These are phyloP conservation scores for Alnus rubra DNA, from an alignment of 306 rosid species.

Conservation along the genomic window DNA sequence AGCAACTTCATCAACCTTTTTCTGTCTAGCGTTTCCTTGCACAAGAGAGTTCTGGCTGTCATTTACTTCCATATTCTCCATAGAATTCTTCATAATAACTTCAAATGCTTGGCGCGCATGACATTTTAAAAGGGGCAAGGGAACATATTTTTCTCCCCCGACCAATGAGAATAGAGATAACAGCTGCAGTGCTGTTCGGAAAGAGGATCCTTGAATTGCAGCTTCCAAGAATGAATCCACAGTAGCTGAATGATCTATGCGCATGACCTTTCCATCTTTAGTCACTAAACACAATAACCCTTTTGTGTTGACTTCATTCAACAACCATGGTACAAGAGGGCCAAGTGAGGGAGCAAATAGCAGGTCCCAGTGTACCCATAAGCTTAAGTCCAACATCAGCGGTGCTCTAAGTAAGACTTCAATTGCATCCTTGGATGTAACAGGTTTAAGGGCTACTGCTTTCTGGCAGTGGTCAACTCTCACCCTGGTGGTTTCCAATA, in stretches of 20 bases:
- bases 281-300: constrained; percentile 79
- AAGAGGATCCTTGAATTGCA: constrained; percentile 75
- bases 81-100: constrained; percentile 55
- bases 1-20: constrained; percentile 27
- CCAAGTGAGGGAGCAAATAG: constrained; percentile 83
- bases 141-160: constrained; percentile 77
- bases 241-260: constrained; percentile 78
- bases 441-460: constrained; percentile 31
- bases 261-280: constrained; percentile 70
- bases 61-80: constrained; percentile 42
- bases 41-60: constrained; percentile 33
- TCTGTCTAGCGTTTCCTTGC: constrained; percentile 40
- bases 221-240: constrained; percentile 75
- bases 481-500: constrained; percentile 33
- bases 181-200: constrained; percentile 71
- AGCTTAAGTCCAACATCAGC: constrained; percentile 76
- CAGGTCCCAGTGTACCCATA: constrained; percentile 94
- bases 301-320: constrained; percentile 61
- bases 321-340: constrained; percentile 73
- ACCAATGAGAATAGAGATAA: constrained; percentile 61
- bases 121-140: constrained; percentile 72
- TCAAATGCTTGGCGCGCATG: constrained; percentile 71
- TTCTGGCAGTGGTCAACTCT: constrained; percentile 29
- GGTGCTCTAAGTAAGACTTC: constrained; percentile 71
- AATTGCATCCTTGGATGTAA: constrained; percentile 61